Evolutionary conservation across 306 rosid genomes (phyloP), one percentile per base, ranked within the genome.

Genomic region (Trifolium pratense): DNA sequence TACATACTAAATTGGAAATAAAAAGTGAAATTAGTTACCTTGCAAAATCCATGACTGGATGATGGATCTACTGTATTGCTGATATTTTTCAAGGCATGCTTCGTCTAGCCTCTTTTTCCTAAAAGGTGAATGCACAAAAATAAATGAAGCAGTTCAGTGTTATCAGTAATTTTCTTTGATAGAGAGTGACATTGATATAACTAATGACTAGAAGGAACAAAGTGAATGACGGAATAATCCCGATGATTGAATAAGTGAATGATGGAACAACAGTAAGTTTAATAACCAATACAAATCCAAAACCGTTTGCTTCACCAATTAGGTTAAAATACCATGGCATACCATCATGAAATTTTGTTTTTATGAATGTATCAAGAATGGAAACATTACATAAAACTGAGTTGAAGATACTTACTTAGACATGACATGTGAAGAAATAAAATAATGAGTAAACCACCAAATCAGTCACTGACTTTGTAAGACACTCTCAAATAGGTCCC

Each of bases 1-100:
- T 56, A 32, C 3, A 69, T 23, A 13, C 29, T 40, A 65, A 13
- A 14, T 17, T 17, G 58, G 21, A n/a, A 75, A 64, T 55, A 39
- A 63, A 63, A 68, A 39, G 1, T 5, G 31, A 78, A 48, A 63
- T 29, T 20, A 15, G 11, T 82, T 75, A 91, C 98, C 98, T 88
- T 91, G 97, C 83, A 91, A 71, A 71, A 91, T 94, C 98, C 97
- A 94, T 7, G 98, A 91, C 61, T 89, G 98, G 36, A 94, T 90
- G 65, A 86, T 74, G 18, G 92, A 88, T 81, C 98, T 87, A 84
- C 96, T 91, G 77, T 89, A 89, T 48, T 94, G 91, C 76, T 91
- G 86, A 78, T 78, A 91, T 49, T 87, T 89, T 79, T 91, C 89
- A 25, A 89, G 87, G 73, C 97, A 94, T 60, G 85, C 42, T 73